Evolutionary conservation across 176 grass and related monocot species (phyloP), one percentile per base, ranked within the genome.

Genomic region (Aechmea fasciata): DNA sequence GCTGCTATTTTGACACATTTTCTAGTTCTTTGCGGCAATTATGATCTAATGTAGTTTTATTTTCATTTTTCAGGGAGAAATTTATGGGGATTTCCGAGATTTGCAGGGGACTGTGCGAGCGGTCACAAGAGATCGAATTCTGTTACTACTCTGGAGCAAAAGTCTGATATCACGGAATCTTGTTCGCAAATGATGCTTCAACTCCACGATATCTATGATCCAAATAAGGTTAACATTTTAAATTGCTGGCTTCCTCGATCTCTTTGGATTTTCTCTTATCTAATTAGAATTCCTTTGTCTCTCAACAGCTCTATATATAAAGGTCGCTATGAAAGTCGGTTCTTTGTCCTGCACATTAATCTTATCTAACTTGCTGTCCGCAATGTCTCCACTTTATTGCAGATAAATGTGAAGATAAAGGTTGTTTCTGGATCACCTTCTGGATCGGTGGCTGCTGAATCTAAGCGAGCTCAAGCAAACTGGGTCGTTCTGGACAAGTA

Each of bases 401-500:
- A 99, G 95, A 80, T 90, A 63, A 99, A 78, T 78, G 80, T 99
- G 72, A 94, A 88, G 84, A 51, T 80, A 80, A 91, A 90, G 87
- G 70, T 94, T 75, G 87, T 99, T 22, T 88, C 90, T 33, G 95
- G 87, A 47, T 94, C 95, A 26, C 87, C 90, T 63, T 77, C 64
- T 73, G 95, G 95, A 72, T 87, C 77, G 57, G 90, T 99, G 13
- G 87, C 95, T 75, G 78, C 87, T 15, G 95, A 99, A 67, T 99
- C 82, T 26, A 94, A 90, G 41, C 82, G 85, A 75, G 82, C 84
- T 65, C 87, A 91, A 77, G 95, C 95, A 66, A 99, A 69, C 76
- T 99, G 95, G 95, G 95, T 99, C 82, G 95, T 99, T 55, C 52
- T 99, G 69, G 95, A 99, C 81, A 99, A 82, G 95, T 94, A 99